phyloP scores from a whole-genome alignment of 192 early-diverging fungal species.

The Backusella macrospora region DNA sequence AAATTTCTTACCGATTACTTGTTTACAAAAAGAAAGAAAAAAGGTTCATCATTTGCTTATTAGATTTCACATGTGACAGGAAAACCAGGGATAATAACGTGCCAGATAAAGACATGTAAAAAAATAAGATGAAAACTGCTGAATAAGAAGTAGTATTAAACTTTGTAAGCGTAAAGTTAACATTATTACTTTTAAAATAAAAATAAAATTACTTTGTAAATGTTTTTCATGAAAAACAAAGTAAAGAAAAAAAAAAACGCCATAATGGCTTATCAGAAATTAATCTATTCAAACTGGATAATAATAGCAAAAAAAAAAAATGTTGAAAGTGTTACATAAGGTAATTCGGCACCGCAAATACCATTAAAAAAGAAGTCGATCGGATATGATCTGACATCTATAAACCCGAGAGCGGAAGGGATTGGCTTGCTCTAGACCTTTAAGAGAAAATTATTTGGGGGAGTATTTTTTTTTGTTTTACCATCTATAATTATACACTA shows the following conservation, averaged over 20 bases:
- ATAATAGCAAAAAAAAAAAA: neutral
- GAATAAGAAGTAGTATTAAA: too few relatives aligned
- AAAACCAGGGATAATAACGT: neutral
- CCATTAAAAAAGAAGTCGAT: neutral
- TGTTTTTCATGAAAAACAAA: too few relatives aligned
- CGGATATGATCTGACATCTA: slow-evolving; percentile 9
- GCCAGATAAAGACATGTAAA: slow-evolving; percentile 7
- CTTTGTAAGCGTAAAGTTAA: too few relatives aligned
- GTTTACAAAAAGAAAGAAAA: too few relatives aligned
- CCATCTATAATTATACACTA: neutral
- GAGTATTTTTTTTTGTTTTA: neutral
- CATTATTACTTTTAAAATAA: too few relatives aligned
- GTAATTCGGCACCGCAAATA: neutral
- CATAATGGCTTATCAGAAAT: too few relatives aligned
- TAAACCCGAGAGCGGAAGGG: neutral
- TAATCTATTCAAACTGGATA: too few relatives aligned
- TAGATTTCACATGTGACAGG: neutral
- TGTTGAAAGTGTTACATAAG: slow-evolving; percentile 1
- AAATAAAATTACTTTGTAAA: too few relatives aligned
- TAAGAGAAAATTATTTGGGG: slow-evolving; percentile 1
- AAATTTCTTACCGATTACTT: too few relatives aligned
- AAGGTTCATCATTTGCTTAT: too few relatives aligned
- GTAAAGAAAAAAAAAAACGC: too few relatives aligned
- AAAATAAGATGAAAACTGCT: neutral
- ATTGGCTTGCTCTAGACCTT: neutral